These are phyloP conservation scores for Cucurbita moschata DNA, from an alignment of 306 rosid genomes.

Conservation along the genomic window DNA sequence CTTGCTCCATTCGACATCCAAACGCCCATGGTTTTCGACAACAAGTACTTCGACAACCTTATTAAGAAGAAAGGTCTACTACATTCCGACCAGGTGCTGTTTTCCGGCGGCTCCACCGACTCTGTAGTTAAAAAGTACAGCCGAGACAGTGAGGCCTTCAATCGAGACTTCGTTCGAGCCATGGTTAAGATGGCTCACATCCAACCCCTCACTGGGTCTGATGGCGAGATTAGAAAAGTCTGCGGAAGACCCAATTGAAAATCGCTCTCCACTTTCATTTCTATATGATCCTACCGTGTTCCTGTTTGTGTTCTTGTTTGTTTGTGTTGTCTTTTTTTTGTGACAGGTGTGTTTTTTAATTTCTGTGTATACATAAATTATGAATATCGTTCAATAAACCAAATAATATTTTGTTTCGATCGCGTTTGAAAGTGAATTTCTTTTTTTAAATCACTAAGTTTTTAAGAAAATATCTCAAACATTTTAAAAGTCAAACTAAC, in stretches of 20 bases:
- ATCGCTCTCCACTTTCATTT: no score
- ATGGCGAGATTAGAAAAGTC: background rate
- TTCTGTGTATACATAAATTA: no score
- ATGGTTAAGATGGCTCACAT: background rate
- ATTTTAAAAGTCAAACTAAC: no score
- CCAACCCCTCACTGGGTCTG: background rate
- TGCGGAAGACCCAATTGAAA: background rate
- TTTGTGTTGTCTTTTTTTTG: no score
- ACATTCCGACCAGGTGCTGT: constrained; percentile 34
- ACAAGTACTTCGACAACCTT: constrained; percentile 15
- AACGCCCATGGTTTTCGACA: constrained; percentile 14
- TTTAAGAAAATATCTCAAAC: no score
- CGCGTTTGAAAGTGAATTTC: no score
- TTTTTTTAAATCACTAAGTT: no score
- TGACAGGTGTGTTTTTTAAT: no score
- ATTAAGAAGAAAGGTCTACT: constrained; percentile 18
- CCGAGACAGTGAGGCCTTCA: background rate
- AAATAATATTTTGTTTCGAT: no score
- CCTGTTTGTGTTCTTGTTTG: no score
- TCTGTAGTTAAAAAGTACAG: background rate
- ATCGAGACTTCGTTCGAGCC: background rate
- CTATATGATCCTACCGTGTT: no score
- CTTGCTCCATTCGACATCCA: constrained; percentile 13
- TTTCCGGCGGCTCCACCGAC: constrained; percentile 13
- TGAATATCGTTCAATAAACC: no score